A percentile compares a stretch with the other conserved stretches of the same genome.
Evolutionary conservation across 148 eudicot genomes (phyloP).

Genomic region (Amaranthus cruentus): DNA sequence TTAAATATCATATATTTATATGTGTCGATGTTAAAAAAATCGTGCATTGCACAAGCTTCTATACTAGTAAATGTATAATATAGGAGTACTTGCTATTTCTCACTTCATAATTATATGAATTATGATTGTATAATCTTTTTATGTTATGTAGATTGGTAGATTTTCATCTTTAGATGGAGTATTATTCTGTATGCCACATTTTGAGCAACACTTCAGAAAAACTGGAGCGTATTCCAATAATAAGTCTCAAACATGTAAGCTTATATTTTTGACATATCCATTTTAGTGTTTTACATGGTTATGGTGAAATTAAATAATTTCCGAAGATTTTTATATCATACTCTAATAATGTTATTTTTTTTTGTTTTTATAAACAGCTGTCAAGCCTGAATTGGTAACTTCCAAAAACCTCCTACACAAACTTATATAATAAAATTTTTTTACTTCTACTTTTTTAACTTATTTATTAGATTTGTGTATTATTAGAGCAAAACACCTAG

Average conservation of each 20-base stretch:
- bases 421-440: not conserved
- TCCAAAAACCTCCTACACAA: no score
- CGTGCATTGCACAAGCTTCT: no score
- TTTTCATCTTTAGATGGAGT: conserved; percentile 53
- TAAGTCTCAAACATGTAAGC: conserved; percentile 39
- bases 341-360: not conserved
- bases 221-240: conserved; percentile 35
- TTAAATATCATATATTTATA: no score
- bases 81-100: no score
- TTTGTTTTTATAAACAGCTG: conserved; percentile 2
- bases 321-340: no score
- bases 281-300: no score
- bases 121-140: not conserved
- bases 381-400: conserved; percentile 23
- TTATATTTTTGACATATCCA: not conserved
- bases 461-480: not conserved
- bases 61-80: no score
- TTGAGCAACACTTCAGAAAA: conserved; percentile 69
- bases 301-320: no score
- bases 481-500: conserved; percentile 47
- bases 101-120: not conserved
- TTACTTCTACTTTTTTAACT: not conserved
- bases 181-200: conserved; percentile 79
- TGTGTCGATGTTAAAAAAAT: no score
- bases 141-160: conserved; percentile 42